Conservation (phyloP, 2,329 filamentous ascomycete genomes). For the Aureobasidium sp. region DNA sequence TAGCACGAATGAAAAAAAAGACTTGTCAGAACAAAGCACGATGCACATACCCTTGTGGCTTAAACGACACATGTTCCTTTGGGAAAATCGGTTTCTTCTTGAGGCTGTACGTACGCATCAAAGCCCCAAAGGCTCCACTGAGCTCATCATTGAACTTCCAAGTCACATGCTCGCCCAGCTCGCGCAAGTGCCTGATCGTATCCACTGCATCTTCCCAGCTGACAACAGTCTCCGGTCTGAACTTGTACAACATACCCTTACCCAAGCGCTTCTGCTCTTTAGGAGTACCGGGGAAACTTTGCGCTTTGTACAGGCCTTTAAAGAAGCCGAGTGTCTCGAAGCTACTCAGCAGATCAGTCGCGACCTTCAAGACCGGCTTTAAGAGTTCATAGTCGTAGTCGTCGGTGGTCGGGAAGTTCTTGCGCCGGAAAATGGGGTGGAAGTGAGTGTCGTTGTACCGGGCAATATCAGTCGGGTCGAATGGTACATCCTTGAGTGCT, state of each 20-base stretch:
- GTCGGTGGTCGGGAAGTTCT: background rate
- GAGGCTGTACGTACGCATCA: background rate
- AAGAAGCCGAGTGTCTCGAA: background rate
- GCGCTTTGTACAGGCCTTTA: background rate
- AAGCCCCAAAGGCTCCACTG: background rate
- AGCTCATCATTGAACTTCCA: background rate
- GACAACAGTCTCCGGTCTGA: background rate
- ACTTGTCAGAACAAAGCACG: background rate
- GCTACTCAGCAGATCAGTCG: background rate
- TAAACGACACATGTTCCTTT: background rate
- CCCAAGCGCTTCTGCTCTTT: background rate
- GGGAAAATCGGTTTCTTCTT: background rate
- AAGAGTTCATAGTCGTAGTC: background rate
- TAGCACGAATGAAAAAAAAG: background rate
- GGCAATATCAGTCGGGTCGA: background rate
- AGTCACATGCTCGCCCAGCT: background rate
- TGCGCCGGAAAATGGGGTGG: background rate
- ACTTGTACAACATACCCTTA: background rate
- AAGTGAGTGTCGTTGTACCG: background rate
- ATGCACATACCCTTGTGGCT: background rate
- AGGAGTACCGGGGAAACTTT: background rate
- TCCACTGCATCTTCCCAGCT: background rate
- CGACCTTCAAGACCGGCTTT: background rate
- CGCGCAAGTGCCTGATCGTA: background rate
- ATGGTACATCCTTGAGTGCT: background rate